Base-by-base conservation (phyloP, 2,329 filamentous ascomycete species). In the Penicillium oxalicum region DNA sequence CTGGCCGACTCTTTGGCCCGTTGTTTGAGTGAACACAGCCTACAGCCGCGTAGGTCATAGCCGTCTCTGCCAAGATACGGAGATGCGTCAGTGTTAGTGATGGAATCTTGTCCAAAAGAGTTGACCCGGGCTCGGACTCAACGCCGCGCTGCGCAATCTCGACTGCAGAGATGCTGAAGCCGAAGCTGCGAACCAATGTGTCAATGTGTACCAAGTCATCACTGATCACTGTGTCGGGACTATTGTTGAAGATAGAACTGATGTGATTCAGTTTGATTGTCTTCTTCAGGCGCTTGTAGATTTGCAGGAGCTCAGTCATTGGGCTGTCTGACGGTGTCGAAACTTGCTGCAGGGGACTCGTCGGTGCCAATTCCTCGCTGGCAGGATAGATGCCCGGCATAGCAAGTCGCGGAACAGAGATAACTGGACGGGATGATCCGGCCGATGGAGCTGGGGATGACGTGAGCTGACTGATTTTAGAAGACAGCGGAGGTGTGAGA, bases 71-170 rank as follows among this genome's bases (percentile, higher is more conserved):
- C 25, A 97, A 74, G 27, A 97, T 84, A 42, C 91, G 87, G 27
- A 98, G 76, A 65, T 97, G 90, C 1, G 88, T 93, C 51, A 98
- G 74, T 1, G 82, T 79, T 65, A 95, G 84, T 48, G 91, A 86
- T 0, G 93, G 85, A 44, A 97, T 86, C 61, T 85, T 90, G 56
- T 91, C 86, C 18, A 97, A 70, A 40, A 97, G 72, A 4, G 86
- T 91, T 67, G 82, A 77, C 46, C 87, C 85, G 40, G 81, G 79
- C 55, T 86, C 81, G 24, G 83, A 82, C 58, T 88, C 86, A 3
- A 89, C 76, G 5, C 93, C 93, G 59, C 93, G 86, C 66, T 96
- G 90, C 54, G 91, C 85, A 56, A 97, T 95, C 70, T 98, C 93
- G 4, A 88, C 83, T 0, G 90, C 84, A 7, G 90, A 85, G 50